Base-by-base conservation (phyloP, 139 green algal genomes). In the Auxenochlorella protothecoides region DNA sequence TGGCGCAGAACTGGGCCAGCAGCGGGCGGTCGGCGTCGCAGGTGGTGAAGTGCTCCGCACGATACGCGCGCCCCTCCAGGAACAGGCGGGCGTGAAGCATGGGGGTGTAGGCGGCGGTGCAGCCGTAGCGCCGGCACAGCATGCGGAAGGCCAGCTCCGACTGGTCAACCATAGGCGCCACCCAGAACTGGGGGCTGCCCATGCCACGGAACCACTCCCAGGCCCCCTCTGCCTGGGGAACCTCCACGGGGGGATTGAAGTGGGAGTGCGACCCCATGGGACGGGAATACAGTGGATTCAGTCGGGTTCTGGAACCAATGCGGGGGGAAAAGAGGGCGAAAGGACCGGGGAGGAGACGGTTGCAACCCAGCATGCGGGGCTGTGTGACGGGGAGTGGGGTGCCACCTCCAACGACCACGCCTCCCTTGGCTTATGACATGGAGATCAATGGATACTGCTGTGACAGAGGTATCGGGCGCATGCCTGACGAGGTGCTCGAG, bases 131-230 rank as follows among this genome's bases (percentile, higher is more conserved):
- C 9, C 87, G 81, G 74, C 91, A 97, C 5, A 99, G 83, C 82
- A 93, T 73, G 3, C 95, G 79, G 81, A 99, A 99, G 0, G 95
- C 83, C 55, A 99, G 84, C 86, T 99, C 95, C 6, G 84, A 93
- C 85, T 97, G 91, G 80, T 98, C 94, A 16, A 98, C 94, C 94
- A 98, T 98, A 5, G 94, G 94, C 3, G 91, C 91, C 6, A 96
- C 88, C 59, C 88, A 86, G 63, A 79, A 91, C 12, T 91, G 87
- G 0, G 91, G 91, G 4, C 79, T 77, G 4, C 91, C 91, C 8
- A 96, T 78, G 11, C n/a, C 77, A 2, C 72, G 71, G 65, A 89
- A 97, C 73, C 88, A 89, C 16, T 85, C 84, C 91, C 91, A 97
- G 0, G 89, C 84, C 44, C 61, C 66, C 51, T 69, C 73, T 5